Percentiles rank a stretch among this genome's conserved stretches.
Evolutionary conservation across 352 stramenopile genomes (phyloP).

Genomic region (Stephanocyclus meneghinianus): DNA sequence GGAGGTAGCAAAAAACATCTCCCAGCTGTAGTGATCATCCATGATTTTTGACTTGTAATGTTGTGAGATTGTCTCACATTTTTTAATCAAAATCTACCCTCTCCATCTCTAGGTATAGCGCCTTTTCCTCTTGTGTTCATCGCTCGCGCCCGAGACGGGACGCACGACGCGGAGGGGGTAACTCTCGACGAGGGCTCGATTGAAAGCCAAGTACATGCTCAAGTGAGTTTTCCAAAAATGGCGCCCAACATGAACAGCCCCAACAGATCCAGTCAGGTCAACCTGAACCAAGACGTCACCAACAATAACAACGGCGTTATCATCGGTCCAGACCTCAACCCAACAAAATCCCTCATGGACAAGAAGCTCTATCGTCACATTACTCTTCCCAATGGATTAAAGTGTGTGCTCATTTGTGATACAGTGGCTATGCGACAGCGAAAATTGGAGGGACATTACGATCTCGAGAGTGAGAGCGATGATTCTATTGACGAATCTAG

Average conservation of each 20-base stretch:
- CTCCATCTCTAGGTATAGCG: too few species aligned
- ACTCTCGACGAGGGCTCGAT: too few species aligned
- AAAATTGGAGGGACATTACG: constrained; percentile 37
- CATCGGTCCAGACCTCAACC: constrained; percentile 28
- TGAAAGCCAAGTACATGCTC: too few species aligned
- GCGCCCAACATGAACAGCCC: not conserved
- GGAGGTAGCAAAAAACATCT: too few species aligned
- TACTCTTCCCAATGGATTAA: constrained; percentile 71
- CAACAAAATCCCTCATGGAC: constrained; percentile 54
- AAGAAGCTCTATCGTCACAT: constrained; percentile 79
- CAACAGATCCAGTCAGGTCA: not conserved
- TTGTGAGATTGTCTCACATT: too few species aligned
- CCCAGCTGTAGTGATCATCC: too few species aligned
- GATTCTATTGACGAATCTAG: constrained; percentile 29
- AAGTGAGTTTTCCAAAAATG: not conserved
- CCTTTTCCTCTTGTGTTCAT: too few species aligned
- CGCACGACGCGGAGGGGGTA: too few species aligned
- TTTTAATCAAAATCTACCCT: too few species aligned
- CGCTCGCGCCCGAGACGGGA: too few species aligned
- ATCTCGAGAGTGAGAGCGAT: constrained; percentile 35
- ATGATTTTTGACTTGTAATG: too few species aligned
- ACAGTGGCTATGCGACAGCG: constrained; percentile 68
- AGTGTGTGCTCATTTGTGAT: constrained; percentile 74
- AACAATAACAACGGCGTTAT: not conserved
- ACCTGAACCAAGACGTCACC: not conserved